Conservation (phyloP, 1,139 yeast genomes). For the Sugiyamaella sp. region DNA sequence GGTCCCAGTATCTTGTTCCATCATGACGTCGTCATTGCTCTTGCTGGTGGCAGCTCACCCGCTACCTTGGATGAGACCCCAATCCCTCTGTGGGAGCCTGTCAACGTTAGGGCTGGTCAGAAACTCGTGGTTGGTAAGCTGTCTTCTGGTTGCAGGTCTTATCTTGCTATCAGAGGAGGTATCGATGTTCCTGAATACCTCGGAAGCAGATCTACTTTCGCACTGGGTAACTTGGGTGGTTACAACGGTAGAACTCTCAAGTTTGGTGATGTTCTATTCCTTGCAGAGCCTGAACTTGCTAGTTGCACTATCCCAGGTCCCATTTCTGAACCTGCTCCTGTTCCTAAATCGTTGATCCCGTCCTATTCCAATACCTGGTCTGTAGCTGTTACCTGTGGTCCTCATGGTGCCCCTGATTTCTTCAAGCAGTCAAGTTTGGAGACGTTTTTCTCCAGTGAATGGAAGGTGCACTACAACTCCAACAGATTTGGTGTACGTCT, state of each 20-base stretch:
- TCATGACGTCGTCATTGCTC: slow-evolving; percentile 70
- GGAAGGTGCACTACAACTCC: slow-evolving; percentile 97
- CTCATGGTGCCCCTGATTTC: slow-evolving; percentile 96
- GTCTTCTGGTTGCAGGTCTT: slow-evolving; percentile 81
- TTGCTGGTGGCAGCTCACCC: slow-evolving; percentile 81
- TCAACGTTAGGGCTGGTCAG: slow-evolving; percentile 71
- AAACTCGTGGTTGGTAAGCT: slow-evolving; percentile 80
- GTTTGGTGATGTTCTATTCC: slow-evolving; percentile 86
- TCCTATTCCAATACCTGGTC: slow-evolving; percentile 67
- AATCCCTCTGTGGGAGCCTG: slow-evolving; percentile 71
- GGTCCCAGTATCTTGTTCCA: slow-evolving; percentile 91
- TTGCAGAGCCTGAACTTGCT: slow-evolving; percentile 73
- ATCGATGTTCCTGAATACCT: slow-evolving; percentile 91
- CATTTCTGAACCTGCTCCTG: slow-evolving; percentile 58
- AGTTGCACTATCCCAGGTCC: slow-evolving; percentile 76
- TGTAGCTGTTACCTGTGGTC: slow-evolving; percentile 94
- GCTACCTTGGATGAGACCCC: slow-evolving; percentile 65
- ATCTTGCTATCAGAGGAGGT: slow-evolving; percentile 89
- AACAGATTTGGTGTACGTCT: slow-evolving; percentile 94
- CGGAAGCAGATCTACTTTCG: slow-evolving; percentile 96
- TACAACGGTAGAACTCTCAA: slow-evolving; percentile 89
- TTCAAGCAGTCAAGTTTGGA: slow-evolving; percentile 74
- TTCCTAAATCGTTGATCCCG: slow-evolving; percentile 65
- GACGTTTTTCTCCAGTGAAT: slow-evolving; percentile 71
- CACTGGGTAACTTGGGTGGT: slow-evolving; percentile 93